These are phyloP conservation scores for Cyclostephanos tholiformis DNA, from an alignment of 108 stramenopile genomes.

Conservation along the genomic window DNA sequence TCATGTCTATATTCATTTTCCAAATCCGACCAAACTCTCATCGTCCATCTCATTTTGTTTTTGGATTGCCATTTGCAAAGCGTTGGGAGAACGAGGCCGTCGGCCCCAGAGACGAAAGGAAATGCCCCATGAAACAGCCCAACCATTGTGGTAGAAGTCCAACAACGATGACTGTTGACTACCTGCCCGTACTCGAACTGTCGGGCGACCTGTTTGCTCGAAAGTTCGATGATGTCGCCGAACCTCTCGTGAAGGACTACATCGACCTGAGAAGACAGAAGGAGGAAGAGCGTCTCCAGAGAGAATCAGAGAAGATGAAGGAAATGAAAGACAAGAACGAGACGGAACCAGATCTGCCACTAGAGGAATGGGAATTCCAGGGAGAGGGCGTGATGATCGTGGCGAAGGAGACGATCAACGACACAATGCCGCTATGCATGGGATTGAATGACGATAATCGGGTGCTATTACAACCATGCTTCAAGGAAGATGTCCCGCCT, in stretches of 20 bases:
- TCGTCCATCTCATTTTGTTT: background rate
- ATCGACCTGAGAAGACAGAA: constrained; percentile 74
- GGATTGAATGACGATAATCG: constrained; percentile 66
- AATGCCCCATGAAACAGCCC: constrained; percentile 87
- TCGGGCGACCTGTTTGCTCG: constrained; percentile 87
- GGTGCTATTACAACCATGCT: constrained; percentile 73
- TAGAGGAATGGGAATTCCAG: constrained; percentile 63
- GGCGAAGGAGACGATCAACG: constrained; percentile 73
- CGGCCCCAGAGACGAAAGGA: constrained; percentile 70
- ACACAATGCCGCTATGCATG: constrained; percentile 70
- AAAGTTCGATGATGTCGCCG: constrained; percentile 76
- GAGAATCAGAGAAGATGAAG: constrained; percentile 29
- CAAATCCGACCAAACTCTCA: background rate
- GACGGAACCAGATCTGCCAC: constrained; percentile 34
- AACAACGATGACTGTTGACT: constrained; percentile 84
- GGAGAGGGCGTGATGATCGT: constrained; percentile 87
- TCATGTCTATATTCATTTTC: background rate
- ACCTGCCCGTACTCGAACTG: constrained; percentile 80
- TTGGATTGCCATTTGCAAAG: constrained; percentile 38
- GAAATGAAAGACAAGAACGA: constrained; percentile 34
- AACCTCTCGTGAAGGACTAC: constrained; percentile 70
- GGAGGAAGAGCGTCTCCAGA: constrained; percentile 45
- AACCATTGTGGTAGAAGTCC: constrained; percentile 92
- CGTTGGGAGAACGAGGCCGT: constrained; percentile 88
- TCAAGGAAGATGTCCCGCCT: constrained; percentile 68